phyloP scores from a whole-genome alignment of 164 flowering plant genomes.

The Stephania yunnanensis region DNA sequence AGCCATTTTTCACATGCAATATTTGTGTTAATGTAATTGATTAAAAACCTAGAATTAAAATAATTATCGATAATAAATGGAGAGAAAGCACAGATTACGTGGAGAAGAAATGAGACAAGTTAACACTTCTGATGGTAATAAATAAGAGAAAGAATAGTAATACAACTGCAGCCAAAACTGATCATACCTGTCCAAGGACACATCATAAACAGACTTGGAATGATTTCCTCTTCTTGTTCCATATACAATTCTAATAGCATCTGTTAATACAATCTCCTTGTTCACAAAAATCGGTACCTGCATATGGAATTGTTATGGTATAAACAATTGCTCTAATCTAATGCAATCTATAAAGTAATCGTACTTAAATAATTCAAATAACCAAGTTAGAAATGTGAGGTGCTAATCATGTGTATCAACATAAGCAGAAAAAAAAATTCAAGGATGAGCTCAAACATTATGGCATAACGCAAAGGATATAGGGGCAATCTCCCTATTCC shows the following conservation, averaged over 20 bases:
- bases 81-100: neutral
- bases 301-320: conserved; percentile 5
- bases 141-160: neutral
- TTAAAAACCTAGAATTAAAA: neutral
- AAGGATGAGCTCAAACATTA: neutral
- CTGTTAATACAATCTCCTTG: conserved; percentile 55
- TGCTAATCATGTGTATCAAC: neutral
- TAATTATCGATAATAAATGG: neutral
- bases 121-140: neutral
- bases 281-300: conserved; percentile 77
- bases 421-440: neutral
- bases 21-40: conserved; percentile 1
- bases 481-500: neutral
- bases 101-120: neutral
- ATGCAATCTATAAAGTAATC: conserved; percentile 4
- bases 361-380: conserved; percentile 3
- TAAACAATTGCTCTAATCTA: neutral
- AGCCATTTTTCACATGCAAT: neutral
- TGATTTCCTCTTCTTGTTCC: conserved; percentile 38
- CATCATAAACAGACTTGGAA: conserved; percentile 55
- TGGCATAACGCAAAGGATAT: neutral
- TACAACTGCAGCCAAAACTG: neutral
- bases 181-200: conserved; percentile 60
- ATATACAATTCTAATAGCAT: conserved; percentile 57
- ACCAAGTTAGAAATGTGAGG: neutral